phyloP scores from a whole-genome alignment of 331 rosid species.

The Quercus phellos region DNA sequence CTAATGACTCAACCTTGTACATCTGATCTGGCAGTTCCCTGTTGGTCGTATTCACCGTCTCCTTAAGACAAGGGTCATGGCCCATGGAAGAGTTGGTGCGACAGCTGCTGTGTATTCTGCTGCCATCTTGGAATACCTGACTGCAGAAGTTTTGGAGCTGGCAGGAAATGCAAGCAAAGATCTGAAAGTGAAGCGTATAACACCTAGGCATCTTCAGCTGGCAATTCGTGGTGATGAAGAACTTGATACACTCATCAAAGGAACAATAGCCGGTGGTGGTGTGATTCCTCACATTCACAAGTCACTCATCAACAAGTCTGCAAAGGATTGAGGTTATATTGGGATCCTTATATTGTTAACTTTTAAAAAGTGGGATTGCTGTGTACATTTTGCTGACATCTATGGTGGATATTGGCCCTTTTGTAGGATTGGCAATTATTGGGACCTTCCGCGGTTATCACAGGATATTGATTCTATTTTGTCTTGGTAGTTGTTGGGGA shows the following conservation, averaged over 20 bases:
- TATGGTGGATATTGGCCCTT: background rate
- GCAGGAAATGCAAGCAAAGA: slow-evolving; percentile 99
- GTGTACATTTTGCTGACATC: background rate
- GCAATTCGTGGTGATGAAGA: slow-evolving; percentile 97
- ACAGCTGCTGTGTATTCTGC: slow-evolving; percentile 95
- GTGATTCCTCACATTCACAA: slow-evolving; percentile 97
- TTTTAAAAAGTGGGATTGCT: background rate
- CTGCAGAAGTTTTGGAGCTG: slow-evolving; percentile 90
- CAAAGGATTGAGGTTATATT: slow-evolving; percentile 56
- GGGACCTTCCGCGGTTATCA: background rate
- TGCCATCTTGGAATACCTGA: slow-evolving; percentile 85
- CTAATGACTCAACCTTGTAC: background rate
- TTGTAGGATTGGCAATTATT: background rate
- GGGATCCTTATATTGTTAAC: slow-evolving; percentile 1
- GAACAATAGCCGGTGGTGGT: slow-evolving; percentile 98
- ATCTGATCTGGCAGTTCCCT: slow-evolving; percentile 49
- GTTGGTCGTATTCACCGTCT: slow-evolving; percentile 95
- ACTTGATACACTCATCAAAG: slow-evolving; percentile 88
- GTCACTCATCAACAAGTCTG: slow-evolving; percentile 88
- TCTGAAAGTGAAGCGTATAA: slow-evolving; percentile 92
- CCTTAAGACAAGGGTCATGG: slow-evolving; percentile 64
- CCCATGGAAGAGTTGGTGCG: slow-evolving; percentile 91
- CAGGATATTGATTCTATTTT: background rate
- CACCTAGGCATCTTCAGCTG: slow-evolving; percentile 91
- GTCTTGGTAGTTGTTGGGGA: background rate